A percentile compares a stretch with the other conserved stretches of the same genome.
phyloP scores from a whole-genome alignment of 2,329 filamentous ascomycete species.

The Corniculantispora saksenae region DNA sequence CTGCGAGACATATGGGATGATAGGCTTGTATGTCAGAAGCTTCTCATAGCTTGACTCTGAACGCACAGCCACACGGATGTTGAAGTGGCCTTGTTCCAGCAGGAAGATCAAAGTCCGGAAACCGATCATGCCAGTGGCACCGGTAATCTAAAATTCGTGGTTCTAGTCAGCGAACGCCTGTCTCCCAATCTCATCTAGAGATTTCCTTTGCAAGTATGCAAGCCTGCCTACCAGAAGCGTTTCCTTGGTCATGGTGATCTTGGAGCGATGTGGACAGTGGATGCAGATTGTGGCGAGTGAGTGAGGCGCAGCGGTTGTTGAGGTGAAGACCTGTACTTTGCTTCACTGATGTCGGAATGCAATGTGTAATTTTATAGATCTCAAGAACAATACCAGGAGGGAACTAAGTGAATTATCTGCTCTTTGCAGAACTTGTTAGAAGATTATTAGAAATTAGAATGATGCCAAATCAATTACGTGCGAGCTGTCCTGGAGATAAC shows the following conservation, averaged over 20 bases:
- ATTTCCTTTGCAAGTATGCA: not conserved
- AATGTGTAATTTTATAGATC: not conserved
- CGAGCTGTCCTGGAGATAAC: not conserved
- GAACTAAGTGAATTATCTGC: not conserved
- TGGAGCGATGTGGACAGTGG: not conserved
- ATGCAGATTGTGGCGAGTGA: not conserved
- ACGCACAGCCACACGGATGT: conserved; percentile 33
- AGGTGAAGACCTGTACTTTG: no score
- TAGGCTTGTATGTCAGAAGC: conserved; percentile 5
- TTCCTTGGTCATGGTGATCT: conserved; percentile 4
- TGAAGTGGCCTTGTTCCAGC: conserved; percentile 28
- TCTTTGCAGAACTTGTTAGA: not conserved
- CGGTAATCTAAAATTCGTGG: conserved; percentile 32
- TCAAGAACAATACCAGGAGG: not conserved
- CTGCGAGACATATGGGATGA: conserved; percentile 17
- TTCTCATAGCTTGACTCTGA: conserved; percentile 23
- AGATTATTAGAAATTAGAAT: not conserved
- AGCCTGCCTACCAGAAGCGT: conserved; percentile 4
- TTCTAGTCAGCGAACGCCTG: not conserved
- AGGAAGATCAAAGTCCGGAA: conserved; percentile 29
- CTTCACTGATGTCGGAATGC: not conserved
- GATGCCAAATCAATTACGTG: not conserved
- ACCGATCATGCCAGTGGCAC: conserved; percentile 34
- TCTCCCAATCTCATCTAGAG: not conserved
- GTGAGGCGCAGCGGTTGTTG: no score